Evolutionary conservation across 768 basidiomycete genomes (phyloP).

Genomic region (Termitomyces eurrhizus): DNA sequence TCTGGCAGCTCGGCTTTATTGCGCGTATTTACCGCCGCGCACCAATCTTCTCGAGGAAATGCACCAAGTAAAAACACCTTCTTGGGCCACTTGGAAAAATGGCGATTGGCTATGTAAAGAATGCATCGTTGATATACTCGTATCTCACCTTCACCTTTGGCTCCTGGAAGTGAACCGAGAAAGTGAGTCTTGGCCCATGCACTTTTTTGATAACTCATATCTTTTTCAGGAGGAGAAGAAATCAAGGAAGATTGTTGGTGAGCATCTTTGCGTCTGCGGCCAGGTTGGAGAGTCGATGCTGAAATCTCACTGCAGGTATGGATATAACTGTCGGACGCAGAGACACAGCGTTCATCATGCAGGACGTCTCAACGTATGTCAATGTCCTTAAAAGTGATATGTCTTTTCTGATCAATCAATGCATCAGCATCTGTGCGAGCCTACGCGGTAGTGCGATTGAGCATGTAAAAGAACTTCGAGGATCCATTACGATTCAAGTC

Average conservation of each 20-base stretch:
- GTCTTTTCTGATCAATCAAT: not conserved
- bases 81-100: conserved; percentile 22
- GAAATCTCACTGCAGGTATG: conserved; percentile 20
- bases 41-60: conserved; percentile 10
- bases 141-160: conserved; percentile 29
- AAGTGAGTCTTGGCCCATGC: conserved; percentile 10
- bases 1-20: too few species aligned
- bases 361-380: conserved; percentile 22
- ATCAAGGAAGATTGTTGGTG: conserved; percentile 25
- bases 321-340: conserved; percentile 28
- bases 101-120: conserved; percentile 27
- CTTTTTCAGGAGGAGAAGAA: conserved; percentile 6
- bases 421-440: conserved; percentile 20
- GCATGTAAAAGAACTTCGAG: not conserved
- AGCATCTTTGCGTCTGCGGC: not conserved
- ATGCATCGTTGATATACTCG: conserved; percentile 26
- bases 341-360: conserved; percentile 21
- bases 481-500: not conserved
- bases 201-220: not conserved
- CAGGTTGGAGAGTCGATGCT: not conserved
- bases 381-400: not conserved
- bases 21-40: too few species aligned
- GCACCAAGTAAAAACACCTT: conserved; percentile 9
- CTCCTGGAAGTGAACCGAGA: conserved; percentile 18
- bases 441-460: conserved; percentile 7